phyloP scores from a whole-genome alignment of 495 filamentous ascomycete genomes.

The Penicillium maclennaniae region DNA sequence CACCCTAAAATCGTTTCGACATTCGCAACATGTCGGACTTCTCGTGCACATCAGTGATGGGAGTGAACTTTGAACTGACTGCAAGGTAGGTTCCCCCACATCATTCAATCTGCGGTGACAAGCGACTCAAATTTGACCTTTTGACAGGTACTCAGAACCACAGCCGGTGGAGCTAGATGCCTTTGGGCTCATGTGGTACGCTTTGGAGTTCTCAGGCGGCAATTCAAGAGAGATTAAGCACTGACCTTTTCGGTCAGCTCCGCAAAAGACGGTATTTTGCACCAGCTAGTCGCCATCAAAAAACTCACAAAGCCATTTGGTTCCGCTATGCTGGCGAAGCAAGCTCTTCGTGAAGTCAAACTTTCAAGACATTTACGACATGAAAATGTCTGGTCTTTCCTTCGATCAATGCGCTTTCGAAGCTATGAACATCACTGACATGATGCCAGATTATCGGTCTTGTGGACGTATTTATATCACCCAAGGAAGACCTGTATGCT shows the following conservation, averaged over 20 bases:
- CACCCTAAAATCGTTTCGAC: neutral
- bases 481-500: constrained; percentile 83
- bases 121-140: neutral
- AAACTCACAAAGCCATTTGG: neutral
- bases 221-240: neutral
- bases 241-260: neutral
- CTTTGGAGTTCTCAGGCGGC: neutral
- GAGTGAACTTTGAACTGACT: neutral
- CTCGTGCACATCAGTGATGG: neutral
- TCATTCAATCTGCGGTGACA: neutral
- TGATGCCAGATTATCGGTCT: neutral
- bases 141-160: neutral
- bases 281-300: neutral
- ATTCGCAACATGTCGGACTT: neutral
- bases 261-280: neutral
- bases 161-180: neutral
- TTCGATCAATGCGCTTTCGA: neutral
- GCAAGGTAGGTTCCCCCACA: neutral
- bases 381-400: neutral
- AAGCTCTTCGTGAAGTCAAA: neutral
- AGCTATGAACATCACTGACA: neutral
- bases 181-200: neutral
- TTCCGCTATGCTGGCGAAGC: neutral
- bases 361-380: neutral
- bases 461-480: constrained; percentile 86